These are phyloP conservation scores for Dillenia turbinata DNA, from an alignment of 164 flowering plant genomes.

Conservation along the genomic window DNA sequence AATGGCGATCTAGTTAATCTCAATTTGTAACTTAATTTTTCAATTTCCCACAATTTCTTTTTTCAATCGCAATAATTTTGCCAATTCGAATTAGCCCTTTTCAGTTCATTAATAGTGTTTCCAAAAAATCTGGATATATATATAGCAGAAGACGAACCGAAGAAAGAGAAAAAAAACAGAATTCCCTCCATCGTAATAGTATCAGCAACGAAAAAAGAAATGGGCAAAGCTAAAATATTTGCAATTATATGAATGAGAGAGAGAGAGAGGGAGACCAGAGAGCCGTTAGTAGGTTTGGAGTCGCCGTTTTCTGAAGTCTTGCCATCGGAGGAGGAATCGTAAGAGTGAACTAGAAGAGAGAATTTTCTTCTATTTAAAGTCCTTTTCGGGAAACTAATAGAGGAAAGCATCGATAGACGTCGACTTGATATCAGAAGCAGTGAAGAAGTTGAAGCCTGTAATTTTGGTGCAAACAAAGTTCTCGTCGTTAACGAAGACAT, in stretches of 20 bases:
- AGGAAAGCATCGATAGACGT: conserved; percentile 14
- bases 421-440: conserved; percentile 8
- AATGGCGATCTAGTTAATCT: too few species aligned
- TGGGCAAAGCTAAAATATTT: neutral
- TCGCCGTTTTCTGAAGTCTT: conserved; percentile 31
- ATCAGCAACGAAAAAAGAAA: neutral
- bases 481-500: conserved; percentile 4
- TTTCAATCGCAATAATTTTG: too few species aligned
- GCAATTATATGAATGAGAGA: neutral
- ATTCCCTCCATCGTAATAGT: neutral
- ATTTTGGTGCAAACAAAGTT: neutral
- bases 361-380: conserved; percentile 18
- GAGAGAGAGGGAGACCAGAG: conserved; percentile 30
- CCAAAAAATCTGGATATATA: too few species aligned
- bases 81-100: too few species aligned
- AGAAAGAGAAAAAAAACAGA: neutral
- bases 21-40: too few species aligned
- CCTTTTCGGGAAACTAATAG: conserved; percentile 23
- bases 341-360: conserved; percentile 25
- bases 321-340: conserved; percentile 36
- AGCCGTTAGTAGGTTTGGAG: conserved; percentile 51
- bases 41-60: too few species aligned
- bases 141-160: too few species aligned
- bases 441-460: conserved; percentile 11
- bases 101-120: too few species aligned